Evolutionary conservation across 371 early-diverging fungal species (phyloP), one percentile per base, ranked within the genome.

Genomic region (Mortierella sp.): DNA sequence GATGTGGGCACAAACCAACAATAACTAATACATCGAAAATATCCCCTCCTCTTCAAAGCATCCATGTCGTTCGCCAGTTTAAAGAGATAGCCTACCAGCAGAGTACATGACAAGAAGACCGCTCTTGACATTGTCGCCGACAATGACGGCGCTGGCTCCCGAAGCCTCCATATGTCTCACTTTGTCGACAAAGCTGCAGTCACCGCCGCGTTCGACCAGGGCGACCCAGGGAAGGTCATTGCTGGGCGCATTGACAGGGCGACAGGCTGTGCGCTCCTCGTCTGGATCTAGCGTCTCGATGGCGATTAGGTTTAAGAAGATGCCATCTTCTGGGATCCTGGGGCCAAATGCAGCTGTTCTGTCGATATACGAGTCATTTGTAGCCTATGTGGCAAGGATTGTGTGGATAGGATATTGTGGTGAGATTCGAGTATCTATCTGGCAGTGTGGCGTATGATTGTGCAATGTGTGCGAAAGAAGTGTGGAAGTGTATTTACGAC

Each of bases 21-120:
- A 14, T 2, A 60, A 32, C 12, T 11, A 60, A 6, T 18, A 38
- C 68, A 38, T 24, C 68, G 11, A 56, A 68, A 38, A 3, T 24
- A 41, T 24, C 68, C 65, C 65, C 32, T 32, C 14, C 12, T 38
- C 18, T 4, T 32, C 21, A 35, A 1, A 11, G 43, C 68, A 41
- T 68, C 68, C 35, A 41, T 41, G 41, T 68, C 38, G 68, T 35
- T 68, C 24, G n/a, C 41, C 63, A 24, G 10, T 24, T 41, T 14
- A 63, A 63, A 18, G 27, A 6, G 41, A 24, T 2, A 38, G 12
- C 78, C 89, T 90, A 93, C 94, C 93, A 71, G 93, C 91, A 35
- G 97, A 94, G 89, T 95, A 97, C 98, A 98, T 98, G 76, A 97
- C 97, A 75, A 97, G 91, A 78, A 96, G 93, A 65, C 94, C 92